Evolutionary conservation across 495 filamentous ascomycete species (phyloP), one percentile per base, ranked within the genome.

Genomic region (Aspergillus ostianus): DNA sequence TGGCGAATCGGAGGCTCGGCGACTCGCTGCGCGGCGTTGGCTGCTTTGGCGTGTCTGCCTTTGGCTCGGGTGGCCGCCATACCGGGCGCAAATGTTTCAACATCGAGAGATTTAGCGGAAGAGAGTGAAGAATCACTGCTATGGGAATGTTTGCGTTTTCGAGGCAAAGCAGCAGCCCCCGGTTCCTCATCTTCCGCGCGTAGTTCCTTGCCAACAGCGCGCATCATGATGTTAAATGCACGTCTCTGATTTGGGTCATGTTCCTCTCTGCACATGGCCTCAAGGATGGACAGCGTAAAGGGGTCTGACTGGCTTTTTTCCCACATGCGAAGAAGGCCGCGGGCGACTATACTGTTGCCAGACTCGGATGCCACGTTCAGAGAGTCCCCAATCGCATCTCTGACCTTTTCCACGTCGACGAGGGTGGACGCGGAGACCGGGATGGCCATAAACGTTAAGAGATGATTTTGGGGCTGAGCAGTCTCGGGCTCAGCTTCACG

Each of bases 81-180:
- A 13, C 53, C 51, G 20, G 67, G 50, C 7, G 60, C 69, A 27
- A 57, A 61, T 12, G 68, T 60, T 51, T 75, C 71, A 32, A 56
- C 62, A 47, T 72, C 72, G 48, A 74, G 51, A 1, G 74, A 73
- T 44, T 73, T 71, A 6, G 70, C 70, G 2, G 78, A 77, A 27
- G 82, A 81, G 23, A 81, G 53, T 15, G 74, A 77, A 10, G 78
- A 80, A 13, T 70, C 69, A 23, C 73, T 82, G 30, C 70, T 63
- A 85, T 76, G 60, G 80, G 75, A 74, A 7, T 62, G 63, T 13
- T 59, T 55, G 19, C 68, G 60, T 17, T 49, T 56, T 26, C 58
- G 27, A 29, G 65, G 62, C 18, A 52, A 36, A 18, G 57, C 47
- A 51, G 23, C 51, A 26, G 57, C 41, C 21, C 50, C 47, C 1